phyloP scores from a whole-genome alignment of 352 stramenopile genomes.

The Globisporangium recalcitrans region DNA sequence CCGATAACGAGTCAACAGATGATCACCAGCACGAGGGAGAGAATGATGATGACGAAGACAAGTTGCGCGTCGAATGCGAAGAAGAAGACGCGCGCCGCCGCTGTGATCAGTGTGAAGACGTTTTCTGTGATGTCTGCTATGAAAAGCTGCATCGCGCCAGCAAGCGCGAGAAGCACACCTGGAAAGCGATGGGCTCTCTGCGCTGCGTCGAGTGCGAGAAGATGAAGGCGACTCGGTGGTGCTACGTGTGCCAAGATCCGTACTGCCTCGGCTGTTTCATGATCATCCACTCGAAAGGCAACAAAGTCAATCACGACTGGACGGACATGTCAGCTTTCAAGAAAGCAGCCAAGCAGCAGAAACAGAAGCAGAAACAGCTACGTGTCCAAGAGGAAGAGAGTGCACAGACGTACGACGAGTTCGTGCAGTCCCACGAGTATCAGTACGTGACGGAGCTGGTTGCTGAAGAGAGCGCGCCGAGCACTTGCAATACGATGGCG shows the following conservation, averaged over 20 bases:
- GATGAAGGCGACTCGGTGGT: slow-evolving; percentile 79
- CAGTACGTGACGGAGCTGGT: slow-evolving; percentile 63
- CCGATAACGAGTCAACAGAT: neutral
- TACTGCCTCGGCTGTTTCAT: slow-evolving; percentile 80
- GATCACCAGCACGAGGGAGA: slow-evolving; percentile 17
- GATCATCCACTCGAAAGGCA: slow-evolving; percentile 81
- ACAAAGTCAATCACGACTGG: slow-evolving; percentile 69
- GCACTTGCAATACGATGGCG: slow-evolving; percentile 13
- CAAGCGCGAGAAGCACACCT: slow-evolving; percentile 74
- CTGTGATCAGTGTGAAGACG: slow-evolving; percentile 72
- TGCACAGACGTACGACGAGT: slow-evolving; percentile 74
- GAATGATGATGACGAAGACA: slow-evolving; percentile 49
- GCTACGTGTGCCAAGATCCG: slow-evolving; percentile 63
- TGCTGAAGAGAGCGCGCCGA: slow-evolving; percentile 14
- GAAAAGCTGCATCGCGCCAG: slow-evolving; percentile 64
- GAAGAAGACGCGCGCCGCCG: slow-evolving; percentile 60
- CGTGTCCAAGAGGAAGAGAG: slow-evolving; percentile 39
- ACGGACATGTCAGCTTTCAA: slow-evolving; percentile 62
- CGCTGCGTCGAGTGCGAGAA: slow-evolving; percentile 86
- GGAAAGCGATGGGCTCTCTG: slow-evolving; percentile 62
- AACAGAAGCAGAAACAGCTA: slow-evolving; percentile 26
- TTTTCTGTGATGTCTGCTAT: slow-evolving; percentile 75
- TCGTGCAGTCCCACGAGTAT: slow-evolving; percentile 67
- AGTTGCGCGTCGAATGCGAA: slow-evolving; percentile 74
- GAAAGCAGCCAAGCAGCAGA: slow-evolving; percentile 35